Base-by-base conservation (phyloP, 2,329 filamentous ascomycete species). In the Fusarium annulatum region DNA sequence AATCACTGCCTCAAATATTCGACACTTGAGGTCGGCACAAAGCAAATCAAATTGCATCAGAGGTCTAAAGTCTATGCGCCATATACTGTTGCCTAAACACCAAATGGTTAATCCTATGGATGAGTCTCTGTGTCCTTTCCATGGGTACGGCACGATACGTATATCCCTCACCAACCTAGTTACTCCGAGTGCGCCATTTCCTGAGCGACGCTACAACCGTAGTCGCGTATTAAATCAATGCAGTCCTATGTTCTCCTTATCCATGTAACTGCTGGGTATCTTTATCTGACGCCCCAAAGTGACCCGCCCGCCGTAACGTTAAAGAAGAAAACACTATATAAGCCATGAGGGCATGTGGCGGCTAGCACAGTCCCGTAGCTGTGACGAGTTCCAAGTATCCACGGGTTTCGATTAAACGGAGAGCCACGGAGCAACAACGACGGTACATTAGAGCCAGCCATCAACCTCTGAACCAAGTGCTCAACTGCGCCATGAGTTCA, bases 181-280 rank as follows among this genome's bases (percentile, higher is more conserved):
- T 60, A 73, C 76, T 78, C 76, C 76, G 19, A 41, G 26, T 75
- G 69, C 76, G 76, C 76, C 74, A 60, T 64, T 61, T 68, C 59
- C 67, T 56, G 64, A 60, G 46, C 63, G 56, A 55, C 41, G 60
- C 52, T 53, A 43, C 60, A 67, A 63, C 43, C 51, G 49, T 51
- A 41, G 39, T 53, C 64, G 56, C 62, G 53, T 64, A 64, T 62
- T 53, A 69, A 75, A 73, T 64, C 55, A 71, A 73, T 75, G 49
- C 61, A 56, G 49, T 64, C 65, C 62, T 57, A 51, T 69, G 52
- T 61, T 65, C 63, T 53, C 71, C 60, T 46, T 76, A 51, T 78
- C 75, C 76, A 70, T 78, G 75, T 74, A 77, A 77, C 78, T 74
- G 66, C 69, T 74, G 76, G 76, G 76, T 78, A 78, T 78, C 66